These are phyloP conservation scores for Penicillium roqueforti DNA, from an alignment of 495 filamentous ascomycete genomes.

Conservation along the genomic window DNA sequence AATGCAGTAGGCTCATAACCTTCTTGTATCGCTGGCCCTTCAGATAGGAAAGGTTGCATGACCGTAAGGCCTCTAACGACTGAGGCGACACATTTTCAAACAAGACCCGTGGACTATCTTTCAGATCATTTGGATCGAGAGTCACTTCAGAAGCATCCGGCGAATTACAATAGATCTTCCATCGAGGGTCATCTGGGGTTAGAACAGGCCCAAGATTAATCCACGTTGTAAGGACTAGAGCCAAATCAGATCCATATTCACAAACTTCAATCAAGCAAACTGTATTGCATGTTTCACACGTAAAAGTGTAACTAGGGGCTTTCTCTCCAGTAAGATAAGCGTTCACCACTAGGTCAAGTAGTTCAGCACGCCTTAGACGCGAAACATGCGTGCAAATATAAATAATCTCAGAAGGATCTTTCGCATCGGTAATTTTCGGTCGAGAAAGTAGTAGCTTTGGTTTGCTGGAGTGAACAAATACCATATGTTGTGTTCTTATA, in stretches of 20 bases:
- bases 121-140: neutral
- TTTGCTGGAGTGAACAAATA: neutral
- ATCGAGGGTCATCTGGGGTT: neutral
- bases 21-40: conserved; percentile 1
- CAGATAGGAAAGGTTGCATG: conserved; percentile 3
- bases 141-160: neutral
- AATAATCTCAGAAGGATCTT: neutral
- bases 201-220: conserved; percentile 4
- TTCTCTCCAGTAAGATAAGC: neutral
- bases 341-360: neutral
- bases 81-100: conserved; percentile 2
- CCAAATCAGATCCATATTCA: neutral
- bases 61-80: conserved; percentile 3
- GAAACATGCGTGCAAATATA: neutral
- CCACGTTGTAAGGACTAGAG: conserved; percentile 6
- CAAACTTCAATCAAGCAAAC: neutral
- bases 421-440: neutral
- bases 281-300: neutral
- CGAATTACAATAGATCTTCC: neutral
- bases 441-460: neutral
- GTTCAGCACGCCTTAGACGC: neutral
- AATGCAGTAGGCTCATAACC: neutral
- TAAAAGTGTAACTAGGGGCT: neutral
- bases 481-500: neutral
- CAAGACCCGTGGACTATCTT: conserved; percentile 1